Evolutionary conservation across 2,329 filamentous ascomycete genomes (phyloP), one percentile per base, ranked within the genome.

Genomic region (Fusarium denticulatum): DNA sequence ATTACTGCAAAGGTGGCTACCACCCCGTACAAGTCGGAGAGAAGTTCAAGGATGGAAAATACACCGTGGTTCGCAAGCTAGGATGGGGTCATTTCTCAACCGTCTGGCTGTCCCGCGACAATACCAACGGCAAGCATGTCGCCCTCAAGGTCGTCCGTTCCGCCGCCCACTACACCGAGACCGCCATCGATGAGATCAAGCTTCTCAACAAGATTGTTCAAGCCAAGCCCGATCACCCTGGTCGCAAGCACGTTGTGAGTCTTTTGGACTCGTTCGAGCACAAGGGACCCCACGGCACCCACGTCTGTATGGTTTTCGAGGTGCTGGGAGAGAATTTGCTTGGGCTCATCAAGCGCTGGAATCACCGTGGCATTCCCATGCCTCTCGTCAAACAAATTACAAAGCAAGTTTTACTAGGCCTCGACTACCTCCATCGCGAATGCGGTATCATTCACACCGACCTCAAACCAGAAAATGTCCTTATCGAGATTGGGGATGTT

Each of bases 21-120:
- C 96, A 99, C 81, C 96, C 96, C 6, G 96, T 99, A 56, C 89
- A 91, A 78, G 93, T 98, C 69, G 96, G 96, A 78, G 96, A 99
- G 85, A 93, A 95, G 80, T 98, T 98, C 89, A 98, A 98, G 83
- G 94, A 98, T 82, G 95, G 94, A 77, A 96, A 94, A 85, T 99
- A 99, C 85, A 96, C 95, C 22, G 92, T 98, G 66, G 93, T 98
- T 82, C 93, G 95, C 85, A 98, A 98, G 87, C 88, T 98, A 60
- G 96, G 96, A 77, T 98, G 96, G 96, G 96, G 96, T 72, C 96
- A 98, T 81, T 99, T 98, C 85, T 98, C 96, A n/a, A 99, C 96
- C 39, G 96, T 98, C 77, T 98, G 91, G 91, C 84, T 93, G 52
- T 92, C 90, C 72, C 85, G 93, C 82, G 96, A 98, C 85, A 97